Percentiles rank a stretch among this genome's conserved stretches.
These are phyloP conservation scores for Cladosporium austrohemisphaericum DNA, from an alignment of 2,329 filamentous ascomycete genomes.

Conservation along the genomic window DNA sequence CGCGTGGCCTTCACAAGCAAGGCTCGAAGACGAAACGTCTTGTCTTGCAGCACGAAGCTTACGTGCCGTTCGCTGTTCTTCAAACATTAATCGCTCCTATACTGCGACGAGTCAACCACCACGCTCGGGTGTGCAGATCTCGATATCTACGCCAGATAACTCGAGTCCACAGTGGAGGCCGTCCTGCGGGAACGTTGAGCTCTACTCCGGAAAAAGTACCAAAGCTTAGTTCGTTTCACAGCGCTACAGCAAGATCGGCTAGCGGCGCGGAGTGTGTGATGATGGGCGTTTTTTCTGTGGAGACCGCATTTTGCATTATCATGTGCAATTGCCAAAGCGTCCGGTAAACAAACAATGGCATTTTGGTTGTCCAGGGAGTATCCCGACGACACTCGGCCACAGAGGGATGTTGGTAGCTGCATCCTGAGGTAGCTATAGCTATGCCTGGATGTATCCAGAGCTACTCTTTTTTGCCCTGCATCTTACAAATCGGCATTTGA, in stretches of 20 bases:
- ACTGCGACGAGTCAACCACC: neutral
- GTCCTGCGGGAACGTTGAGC: constrained; percentile 9
- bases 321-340: no score
- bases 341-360: constrained; percentile 7
- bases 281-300: neutral
- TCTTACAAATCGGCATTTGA: constrained; percentile 1
- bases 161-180: no score
- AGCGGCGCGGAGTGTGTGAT: constrained; percentile 8
- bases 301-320: no score
- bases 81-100: neutral
- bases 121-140: constrained; percentile 4
- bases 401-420: no score
- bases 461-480: neutral
- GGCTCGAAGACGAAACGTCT: neutral
- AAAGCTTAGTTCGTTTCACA: constrained; percentile 12
- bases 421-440: no score
- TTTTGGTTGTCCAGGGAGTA: no score
- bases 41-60: constrained; percentile 1
- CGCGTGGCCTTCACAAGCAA: neutral
- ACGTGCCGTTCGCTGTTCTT: no score
- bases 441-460: no score
- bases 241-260: constrained; percentile 5
- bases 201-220: neutral
- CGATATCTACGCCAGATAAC: neutral
- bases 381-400: no score